phyloP scores from a whole-genome alignment of 2,329 filamentous ascomycete genomes.

The Colletotrichum acutatum region DNA sequence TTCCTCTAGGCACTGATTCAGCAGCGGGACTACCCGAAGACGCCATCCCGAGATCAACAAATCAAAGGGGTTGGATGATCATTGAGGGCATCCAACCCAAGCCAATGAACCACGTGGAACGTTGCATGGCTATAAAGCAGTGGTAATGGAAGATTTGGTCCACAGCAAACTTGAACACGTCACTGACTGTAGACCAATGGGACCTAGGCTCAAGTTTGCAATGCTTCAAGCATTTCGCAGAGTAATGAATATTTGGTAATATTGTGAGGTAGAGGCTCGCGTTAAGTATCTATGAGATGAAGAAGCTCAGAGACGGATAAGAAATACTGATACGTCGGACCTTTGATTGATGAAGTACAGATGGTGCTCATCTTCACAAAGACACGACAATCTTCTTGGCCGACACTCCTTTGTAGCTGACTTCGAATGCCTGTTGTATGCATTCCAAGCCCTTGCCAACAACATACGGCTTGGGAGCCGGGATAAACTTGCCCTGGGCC shows the following conservation, averaged over 20 bases:
- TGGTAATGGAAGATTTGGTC: no score
- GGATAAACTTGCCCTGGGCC: slow-evolving; percentile 36
- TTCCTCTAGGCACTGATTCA: no score
- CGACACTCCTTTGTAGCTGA: slow-evolving; percentile 39
- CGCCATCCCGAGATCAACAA: not conserved
- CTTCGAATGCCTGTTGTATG: slow-evolving; percentile 39
- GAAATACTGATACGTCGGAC: no score
- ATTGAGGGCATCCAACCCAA: not conserved
- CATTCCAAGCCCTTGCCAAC: slow-evolving; percentile 41
- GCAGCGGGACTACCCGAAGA: not conserved
- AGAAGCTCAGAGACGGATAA: not conserved
- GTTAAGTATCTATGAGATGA: no score
- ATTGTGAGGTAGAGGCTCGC: no score
- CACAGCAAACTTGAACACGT: no score
- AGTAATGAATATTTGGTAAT: no score
- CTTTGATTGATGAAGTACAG: not conserved
- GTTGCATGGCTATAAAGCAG: no score
- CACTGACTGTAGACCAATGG: no score
- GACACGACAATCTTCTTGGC: slow-evolving; percentile 40
- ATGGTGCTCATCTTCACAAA: not conserved
- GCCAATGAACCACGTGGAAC: not conserved
- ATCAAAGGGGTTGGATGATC: not conserved
- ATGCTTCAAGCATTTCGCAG: no score
- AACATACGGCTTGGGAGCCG: slow-evolving; percentile 38
- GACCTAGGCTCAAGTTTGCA: no score